Percentiles rank a stretch among this genome's conserved stretches.
These are phyloP conservation scores for Suillus plorans DNA, from an alignment of 768 basidiomycete genomes.

Conservation along the genomic window DNA sequence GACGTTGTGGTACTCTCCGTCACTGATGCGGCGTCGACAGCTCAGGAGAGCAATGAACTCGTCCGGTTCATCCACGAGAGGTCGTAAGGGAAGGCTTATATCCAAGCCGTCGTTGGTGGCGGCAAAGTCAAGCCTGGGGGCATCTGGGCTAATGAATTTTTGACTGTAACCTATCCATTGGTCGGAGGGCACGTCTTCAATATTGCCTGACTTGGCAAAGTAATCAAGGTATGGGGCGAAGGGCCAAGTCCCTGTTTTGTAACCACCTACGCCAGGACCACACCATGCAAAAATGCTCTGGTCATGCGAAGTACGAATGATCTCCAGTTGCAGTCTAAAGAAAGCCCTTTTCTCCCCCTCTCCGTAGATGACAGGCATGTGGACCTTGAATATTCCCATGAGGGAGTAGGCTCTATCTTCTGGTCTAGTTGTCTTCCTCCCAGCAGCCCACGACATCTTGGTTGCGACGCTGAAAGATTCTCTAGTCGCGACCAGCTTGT, in stretches of 20 bases:
- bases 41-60: slow-evolving; percentile 2
- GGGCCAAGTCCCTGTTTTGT: not conserved
- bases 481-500: not conserved
- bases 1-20: not conserved
- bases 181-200: not conserved
- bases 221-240: not conserved
- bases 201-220: not conserved
- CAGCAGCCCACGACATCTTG: slow-evolving; percentile 18
- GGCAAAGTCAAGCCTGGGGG: not conserved
- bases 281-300: slow-evolving; percentile 13
- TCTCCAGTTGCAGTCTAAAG: slow-evolving; percentile 16
- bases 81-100: not conserved
- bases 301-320: slow-evolving; percentile 10
- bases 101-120: slow-evolving; percentile 1
- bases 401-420: slow-evolving; percentile 27
- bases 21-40: not conserved
- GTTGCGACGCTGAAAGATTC: slow-evolving; percentile 4
- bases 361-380: slow-evolving; percentile 23
- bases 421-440: slow-evolving; percentile 21
- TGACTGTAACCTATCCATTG: not conserved
- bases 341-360: slow-evolving; percentile 24
- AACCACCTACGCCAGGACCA: not conserved
- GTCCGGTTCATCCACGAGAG: not conserved
- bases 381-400: slow-evolving; percentile 20
- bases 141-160: not conserved